Evolutionary conservation across 345 rosid species (phyloP).

Genomic region (Tarenaya hassleriana): DNA sequence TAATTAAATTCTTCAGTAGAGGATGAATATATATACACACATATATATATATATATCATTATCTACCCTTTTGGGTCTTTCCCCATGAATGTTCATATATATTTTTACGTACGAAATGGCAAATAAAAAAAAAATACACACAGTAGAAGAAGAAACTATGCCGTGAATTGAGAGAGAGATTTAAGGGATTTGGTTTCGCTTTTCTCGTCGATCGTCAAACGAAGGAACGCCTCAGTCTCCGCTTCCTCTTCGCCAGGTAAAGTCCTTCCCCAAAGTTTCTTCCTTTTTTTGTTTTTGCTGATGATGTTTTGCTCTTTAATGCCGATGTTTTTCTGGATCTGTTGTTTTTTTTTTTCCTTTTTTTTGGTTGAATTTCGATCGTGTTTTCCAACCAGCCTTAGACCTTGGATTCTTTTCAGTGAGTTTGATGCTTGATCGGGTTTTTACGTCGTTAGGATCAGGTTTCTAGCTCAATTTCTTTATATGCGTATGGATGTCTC

Average conservation of each 20-base stretch:
- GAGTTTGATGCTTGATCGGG: constrained; percentile 21
- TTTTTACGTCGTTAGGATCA: not conserved
- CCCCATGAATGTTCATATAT: too few relatives aligned
- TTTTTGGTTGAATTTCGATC: constrained; percentile 18
- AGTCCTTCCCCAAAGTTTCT: not conserved
- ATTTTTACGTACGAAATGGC: too few relatives aligned
- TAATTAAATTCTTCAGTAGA: too few relatives aligned
- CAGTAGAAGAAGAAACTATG: too few relatives aligned
- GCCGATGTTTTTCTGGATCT: constrained; percentile 25
- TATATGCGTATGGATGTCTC: not conserved
- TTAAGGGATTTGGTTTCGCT: not conserved
- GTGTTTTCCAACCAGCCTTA: constrained; percentile 2
- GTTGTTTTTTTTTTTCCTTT: too few relatives aligned
- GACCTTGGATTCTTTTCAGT: constrained; percentile 20
- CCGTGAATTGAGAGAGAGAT: too few relatives aligned
- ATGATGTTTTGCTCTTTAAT: not conserved
- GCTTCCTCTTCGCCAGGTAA: constrained; percentile 10
- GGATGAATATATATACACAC: too few relatives aligned
- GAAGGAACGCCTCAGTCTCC: constrained; percentile 20
- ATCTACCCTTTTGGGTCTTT: too few relatives aligned
- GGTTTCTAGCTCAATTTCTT: constrained; percentile 12
- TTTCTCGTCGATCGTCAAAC: constrained; percentile 31
- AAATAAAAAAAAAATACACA: too few relatives aligned
- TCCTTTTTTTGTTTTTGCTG: constrained; percentile 1
- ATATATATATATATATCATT: too few relatives aligned